Evolutionary conservation across 352 stramenopile genomes (phyloP).

Genomic region (Pythium phragmiticola): DNA sequence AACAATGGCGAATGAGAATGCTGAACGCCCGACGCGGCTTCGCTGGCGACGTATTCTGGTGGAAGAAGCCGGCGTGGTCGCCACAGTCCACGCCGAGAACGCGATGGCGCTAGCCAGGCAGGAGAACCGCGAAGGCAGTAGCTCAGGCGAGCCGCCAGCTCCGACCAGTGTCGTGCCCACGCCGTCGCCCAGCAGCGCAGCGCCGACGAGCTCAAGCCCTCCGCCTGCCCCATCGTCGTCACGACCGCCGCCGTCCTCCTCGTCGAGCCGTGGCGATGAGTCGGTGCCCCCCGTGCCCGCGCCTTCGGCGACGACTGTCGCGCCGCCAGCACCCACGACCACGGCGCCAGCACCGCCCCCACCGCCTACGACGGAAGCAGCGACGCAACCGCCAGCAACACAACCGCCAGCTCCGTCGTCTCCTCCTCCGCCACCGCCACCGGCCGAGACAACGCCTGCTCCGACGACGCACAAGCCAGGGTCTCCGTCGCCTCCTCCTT

Average conservation of each 20-base stretch:
- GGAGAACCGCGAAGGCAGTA: slow-evolving; percentile 17
- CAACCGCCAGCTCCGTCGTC: too few species aligned
- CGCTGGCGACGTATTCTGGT: background rate
- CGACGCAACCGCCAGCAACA: too few species aligned
- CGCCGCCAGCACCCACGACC: background rate
- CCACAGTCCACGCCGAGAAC: slow-evolving; percentile 13
- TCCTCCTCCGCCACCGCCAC: too few species aligned
- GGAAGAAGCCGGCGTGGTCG: background rate
- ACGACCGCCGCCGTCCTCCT: background rate
- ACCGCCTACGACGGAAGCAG: slow-evolving; percentile 13
- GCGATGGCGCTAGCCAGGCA: background rate
- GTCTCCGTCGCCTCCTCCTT: too few species aligned
- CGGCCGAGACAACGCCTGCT: too few species aligned
- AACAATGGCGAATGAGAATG: too few species aligned
- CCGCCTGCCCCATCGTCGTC: background rate
- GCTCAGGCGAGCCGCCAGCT: background rate
- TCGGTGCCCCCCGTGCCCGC: background rate
- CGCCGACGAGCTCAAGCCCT: background rate
- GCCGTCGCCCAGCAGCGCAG: background rate
- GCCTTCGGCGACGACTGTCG: background rate
- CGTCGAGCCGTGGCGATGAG: slow-evolving; percentile 10
- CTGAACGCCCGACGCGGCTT: background rate
- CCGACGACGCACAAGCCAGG: too few species aligned
- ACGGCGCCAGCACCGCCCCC: slow-evolving; percentile 12
- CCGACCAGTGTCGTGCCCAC: slow-evolving; percentile 5